Evolutionary conservation across 2,329 filamentous ascomycete species (phyloP), one percentile per base, ranked within the genome.

Genomic region (Scortechinia acanthostroma): DNA sequence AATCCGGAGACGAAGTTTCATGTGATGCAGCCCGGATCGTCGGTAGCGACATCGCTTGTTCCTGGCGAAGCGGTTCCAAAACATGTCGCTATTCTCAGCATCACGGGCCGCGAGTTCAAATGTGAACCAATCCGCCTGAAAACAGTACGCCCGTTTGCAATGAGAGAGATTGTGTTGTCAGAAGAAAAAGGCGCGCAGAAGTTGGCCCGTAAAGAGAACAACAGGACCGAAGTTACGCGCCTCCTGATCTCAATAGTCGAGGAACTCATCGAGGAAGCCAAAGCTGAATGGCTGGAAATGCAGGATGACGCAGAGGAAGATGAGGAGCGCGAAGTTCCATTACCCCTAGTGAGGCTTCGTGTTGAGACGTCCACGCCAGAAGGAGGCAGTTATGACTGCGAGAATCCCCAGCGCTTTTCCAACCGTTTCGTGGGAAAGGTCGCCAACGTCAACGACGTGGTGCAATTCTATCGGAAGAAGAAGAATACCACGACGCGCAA

Each of bases 21-120:
- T 53, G 91, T 98, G 50, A 96, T 98, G 80, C 93, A 98, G 56
- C 93, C 93, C 1, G 93, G 93, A 0, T 98, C 93, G 0, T 97
- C 93, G 0, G 86, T 98, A 1, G 93, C 91, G 1, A 98, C 93
- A 1, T 97, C 93, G 0, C 70, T 98, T 0, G 83, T 93, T 5
- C 85, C 87, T 0, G 91, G 91, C 21, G 93, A 98, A 64, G 88
- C 93, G 1, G 88, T 90, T 1, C 73, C 88, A 4, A 98, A 98
- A 59, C 87, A 97, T 46, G 88, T 97, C 4, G 83, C 90, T 1
- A 85, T 98, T 17, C 61, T 97, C 43, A 93, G 75, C 52, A 70
- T 98, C 44, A 93, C 83, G 0, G 91, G 91, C 5, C 87, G 82
- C 48, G 78, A 91, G 10, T 95, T 95, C 61, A 77, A 80, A 42